Conservation (phyloP, 176 grass and related monocot species). For the Triticum timopheevii region DNA sequence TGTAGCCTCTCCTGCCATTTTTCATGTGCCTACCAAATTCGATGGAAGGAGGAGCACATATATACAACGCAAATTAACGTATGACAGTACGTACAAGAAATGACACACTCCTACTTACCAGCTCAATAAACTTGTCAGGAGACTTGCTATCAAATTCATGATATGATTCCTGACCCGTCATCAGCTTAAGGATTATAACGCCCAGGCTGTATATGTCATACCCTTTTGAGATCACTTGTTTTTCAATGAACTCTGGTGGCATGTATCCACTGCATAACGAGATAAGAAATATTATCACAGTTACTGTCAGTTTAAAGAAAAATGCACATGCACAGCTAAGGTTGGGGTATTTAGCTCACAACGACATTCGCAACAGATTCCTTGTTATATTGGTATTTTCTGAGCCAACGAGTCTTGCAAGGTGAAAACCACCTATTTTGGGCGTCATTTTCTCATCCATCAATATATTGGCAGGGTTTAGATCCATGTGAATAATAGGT, state of each 20-base stretch:
- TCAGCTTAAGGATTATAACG: not conserved
- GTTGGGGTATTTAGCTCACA: too few relatives aligned
- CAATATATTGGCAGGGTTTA: not conserved
- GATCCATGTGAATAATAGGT: not conserved
- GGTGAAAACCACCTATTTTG: not conserved
- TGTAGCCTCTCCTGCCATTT: not conserved
- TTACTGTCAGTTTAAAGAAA: too few relatives aligned
- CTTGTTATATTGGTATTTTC: not conserved
- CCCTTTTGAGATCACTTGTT: too few relatives aligned
- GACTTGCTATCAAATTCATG: rapidly evolving
- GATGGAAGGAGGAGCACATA: too few relatives aligned
- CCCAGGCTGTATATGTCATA: not conserved
- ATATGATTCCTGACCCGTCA: not conserved
- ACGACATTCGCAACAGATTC: too few relatives aligned
- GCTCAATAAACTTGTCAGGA: not conserved
- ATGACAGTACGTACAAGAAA: not conserved
- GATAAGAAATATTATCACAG: not conserved
- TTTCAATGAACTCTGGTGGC: not conserved
- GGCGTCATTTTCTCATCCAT: not conserved
- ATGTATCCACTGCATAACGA: not conserved
- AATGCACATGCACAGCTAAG: too few relatives aligned
- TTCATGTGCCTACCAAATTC: not conserved
- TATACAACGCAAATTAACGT: too few relatives aligned
- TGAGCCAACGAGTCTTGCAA: not conserved
- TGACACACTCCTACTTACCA: not conserved